Evolutionary conservation across 768 basidiomycete genomes (phyloP).

Genomic region (Tulasnella sp.): DNA sequence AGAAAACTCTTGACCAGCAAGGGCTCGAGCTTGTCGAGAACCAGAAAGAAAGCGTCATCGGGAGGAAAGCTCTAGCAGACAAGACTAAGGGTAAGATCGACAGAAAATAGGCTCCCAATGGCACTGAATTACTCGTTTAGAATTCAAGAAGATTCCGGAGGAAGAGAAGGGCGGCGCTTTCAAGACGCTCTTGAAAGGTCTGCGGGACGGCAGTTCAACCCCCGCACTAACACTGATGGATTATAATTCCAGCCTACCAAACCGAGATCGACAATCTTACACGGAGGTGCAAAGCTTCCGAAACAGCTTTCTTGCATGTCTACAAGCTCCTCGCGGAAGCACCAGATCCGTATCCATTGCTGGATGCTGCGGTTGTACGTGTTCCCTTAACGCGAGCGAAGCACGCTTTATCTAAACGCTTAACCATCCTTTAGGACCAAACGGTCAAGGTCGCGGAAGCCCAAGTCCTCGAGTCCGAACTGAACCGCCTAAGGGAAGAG

Average conservation of each 20-base stretch:
- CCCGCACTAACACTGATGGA: no score
- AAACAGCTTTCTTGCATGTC: conserved; percentile 93
- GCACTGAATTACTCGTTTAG: conserved; percentile 42
- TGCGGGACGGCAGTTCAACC: conserved; percentile 30
- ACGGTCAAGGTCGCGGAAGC: conserved; percentile 86
- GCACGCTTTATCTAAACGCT: not conserved
- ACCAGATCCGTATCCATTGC: conserved; percentile 93
- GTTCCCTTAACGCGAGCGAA: conserved; percentile 3
- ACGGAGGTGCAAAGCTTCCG: conserved; percentile 83
- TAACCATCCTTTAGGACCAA: conserved; percentile 63
- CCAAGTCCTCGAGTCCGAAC: conserved; percentile 66
- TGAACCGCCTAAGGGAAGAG: conserved; percentile 71
- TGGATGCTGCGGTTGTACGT: conserved; percentile 86
- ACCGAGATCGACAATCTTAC: conserved; percentile 91
- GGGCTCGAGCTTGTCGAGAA: conserved; percentile 96
- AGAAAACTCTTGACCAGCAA: conserved; percentile 88
- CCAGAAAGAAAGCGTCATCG: conserved; percentile 94
- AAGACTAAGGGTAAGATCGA: conserved; percentile 80
- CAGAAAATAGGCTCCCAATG: not conserved
- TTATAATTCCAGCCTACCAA: conserved; percentile 26
- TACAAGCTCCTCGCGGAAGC: conserved; percentile 97
- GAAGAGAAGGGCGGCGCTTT: conserved; percentile 81
- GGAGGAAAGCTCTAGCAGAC: conserved; percentile 90
- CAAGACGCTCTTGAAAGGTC: conserved; percentile 87
- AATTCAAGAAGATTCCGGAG: conserved; percentile 94